Evolutionary conservation across 2,329 filamentous ascomycete species (phyloP), one percentile per base, ranked within the genome.

Genomic region (Colletotrichum sp.): DNA sequence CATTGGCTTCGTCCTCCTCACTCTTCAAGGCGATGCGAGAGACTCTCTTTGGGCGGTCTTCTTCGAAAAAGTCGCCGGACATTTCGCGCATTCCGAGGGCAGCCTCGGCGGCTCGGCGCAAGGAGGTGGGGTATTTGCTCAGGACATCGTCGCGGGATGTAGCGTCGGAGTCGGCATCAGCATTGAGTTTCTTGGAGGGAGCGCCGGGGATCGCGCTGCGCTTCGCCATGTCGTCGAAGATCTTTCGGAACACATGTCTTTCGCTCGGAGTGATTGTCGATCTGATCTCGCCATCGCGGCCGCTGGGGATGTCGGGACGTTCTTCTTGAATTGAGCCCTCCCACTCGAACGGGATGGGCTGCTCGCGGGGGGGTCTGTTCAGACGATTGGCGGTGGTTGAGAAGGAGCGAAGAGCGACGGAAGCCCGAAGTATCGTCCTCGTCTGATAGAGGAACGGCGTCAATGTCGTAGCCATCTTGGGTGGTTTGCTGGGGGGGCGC

Each of bases 381-480:
- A 36, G 57, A 29, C 78, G 69, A 64, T 27, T 18, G 38, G 69
- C 58, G 15, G 63, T 73, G 3, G 72, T 69, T 7, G 63, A 79
- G 65, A 73, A 71, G 71, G 76, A 76, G 36, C 65, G 75, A 34
- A 64, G 69, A 38, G 76, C 78, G 57, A 73, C 43, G 12, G 72
- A 69, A 83, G 79, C 76, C 7, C 83, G 82, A 72, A 86, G 83
- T 36, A 93, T 87, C 0, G 93, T 94, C 73, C 88, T 86, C 7
- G 93, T 95, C 76, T 94, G 92, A 79, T 95, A 95, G 8, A 95
- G 86, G 71, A 95, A 95, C 0, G 93, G 91, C 6, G 92, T 83
- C 16, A 91, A 82, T 8, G 89, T 88, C 4, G 85, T 69, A 31
- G 86, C 81, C 86, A 90, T 90, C 27, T 13, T 57, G n/a, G 33